phyloP scores from a whole-genome alignment of 768 basidiomycete species.

The Cystofilobasidium bisporidii region DNA sequence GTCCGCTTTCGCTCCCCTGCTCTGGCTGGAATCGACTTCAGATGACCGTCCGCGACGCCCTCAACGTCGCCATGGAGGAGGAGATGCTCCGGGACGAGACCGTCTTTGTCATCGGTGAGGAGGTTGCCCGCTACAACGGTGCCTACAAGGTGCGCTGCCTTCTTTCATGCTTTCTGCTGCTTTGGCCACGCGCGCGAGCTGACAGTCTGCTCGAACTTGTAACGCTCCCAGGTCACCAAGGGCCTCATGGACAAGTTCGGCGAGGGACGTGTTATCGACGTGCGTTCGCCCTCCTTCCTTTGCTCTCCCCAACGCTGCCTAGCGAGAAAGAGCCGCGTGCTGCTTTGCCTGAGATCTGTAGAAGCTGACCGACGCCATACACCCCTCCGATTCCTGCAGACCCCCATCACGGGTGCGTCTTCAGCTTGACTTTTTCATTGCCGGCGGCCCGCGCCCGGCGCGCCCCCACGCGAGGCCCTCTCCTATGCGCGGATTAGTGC shows the following conservation, averaged over 20 bases:
- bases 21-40: not conserved
- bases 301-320: not conserved
- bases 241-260: constrained; percentile 98
- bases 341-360: too few species aligned
- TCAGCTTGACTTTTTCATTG: too few species aligned
- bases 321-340: too few species aligned
- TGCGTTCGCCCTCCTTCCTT: constrained; percentile 31
- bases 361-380: not conserved
- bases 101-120: constrained; percentile 93
- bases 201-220: not conserved
- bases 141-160: constrained; percentile 38
- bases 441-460: too few species aligned
- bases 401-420: constrained; percentile 28
- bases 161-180: constrained; percentile 58
- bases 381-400: constrained; percentile 10
- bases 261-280: constrained; percentile 92
- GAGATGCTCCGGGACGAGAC: constrained; percentile 94
- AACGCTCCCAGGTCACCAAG: constrained; percentile 69
- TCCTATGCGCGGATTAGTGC: too few species aligned
- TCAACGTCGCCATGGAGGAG: constrained; percentile 97
- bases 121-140: constrained; percentile 90
- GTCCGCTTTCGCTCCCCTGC: not conserved
- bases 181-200: not conserved
- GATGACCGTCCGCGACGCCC: constrained; percentile 88
- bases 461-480: too few species aligned